A percentile compares a stretch with the other conserved stretches of the same genome.
These are phyloP conservation scores for Prunus padus DNA, from an alignment of 306 rosid genomes.

Conservation along the genomic window DNA sequence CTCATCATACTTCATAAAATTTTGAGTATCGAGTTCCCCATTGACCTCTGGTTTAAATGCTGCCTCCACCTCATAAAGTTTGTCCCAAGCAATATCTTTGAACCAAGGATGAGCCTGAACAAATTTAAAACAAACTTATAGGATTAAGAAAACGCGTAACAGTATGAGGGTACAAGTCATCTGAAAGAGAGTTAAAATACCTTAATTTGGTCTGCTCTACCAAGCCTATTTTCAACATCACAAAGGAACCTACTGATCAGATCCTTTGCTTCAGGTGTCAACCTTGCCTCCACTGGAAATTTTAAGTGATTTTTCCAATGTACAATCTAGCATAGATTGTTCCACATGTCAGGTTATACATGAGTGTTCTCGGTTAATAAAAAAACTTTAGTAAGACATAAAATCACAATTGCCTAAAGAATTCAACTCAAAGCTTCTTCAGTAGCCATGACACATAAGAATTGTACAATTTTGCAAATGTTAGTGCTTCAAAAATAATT, in stretches of 20 bases:
- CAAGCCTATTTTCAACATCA: slow-evolving; percentile 74
- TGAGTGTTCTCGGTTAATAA: not conserved
- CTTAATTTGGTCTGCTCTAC: slow-evolving; percentile 72
- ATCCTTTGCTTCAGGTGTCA: slow-evolving; percentile 84
- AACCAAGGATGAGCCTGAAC: slow-evolving; percentile 91
- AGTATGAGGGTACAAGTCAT: slow-evolving; percentile 4
- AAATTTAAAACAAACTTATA: slow-evolving; percentile 14
- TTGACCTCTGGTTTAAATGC: slow-evolving; percentile 90
- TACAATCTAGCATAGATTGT: slow-evolving; percentile 59
- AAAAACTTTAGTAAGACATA: not conserved
- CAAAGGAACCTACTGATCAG: slow-evolving; percentile 78
- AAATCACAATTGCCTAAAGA: not conserved
- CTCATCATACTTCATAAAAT: slow-evolving; percentile 91
- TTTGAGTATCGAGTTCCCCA: slow-evolving; percentile 93
- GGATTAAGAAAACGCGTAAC: not conserved
- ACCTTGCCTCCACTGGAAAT: slow-evolving; percentile 79
- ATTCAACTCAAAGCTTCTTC: not conserved
- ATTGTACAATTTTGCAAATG: not conserved
- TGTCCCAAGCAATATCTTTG: slow-evolving; percentile 70
- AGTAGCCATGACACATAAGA: not conserved
- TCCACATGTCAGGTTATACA: slow-evolving; percentile 14
- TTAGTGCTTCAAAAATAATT: not conserved
- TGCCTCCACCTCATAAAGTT: slow-evolving; percentile 77
- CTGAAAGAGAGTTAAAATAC: slow-evolving; percentile 32
- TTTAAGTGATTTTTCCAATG: slow-evolving; percentile 89